Evolutionary conservation across 306 rosid species (phyloP).

Genomic region (Psophocarpus tetragonolobus): DNA sequence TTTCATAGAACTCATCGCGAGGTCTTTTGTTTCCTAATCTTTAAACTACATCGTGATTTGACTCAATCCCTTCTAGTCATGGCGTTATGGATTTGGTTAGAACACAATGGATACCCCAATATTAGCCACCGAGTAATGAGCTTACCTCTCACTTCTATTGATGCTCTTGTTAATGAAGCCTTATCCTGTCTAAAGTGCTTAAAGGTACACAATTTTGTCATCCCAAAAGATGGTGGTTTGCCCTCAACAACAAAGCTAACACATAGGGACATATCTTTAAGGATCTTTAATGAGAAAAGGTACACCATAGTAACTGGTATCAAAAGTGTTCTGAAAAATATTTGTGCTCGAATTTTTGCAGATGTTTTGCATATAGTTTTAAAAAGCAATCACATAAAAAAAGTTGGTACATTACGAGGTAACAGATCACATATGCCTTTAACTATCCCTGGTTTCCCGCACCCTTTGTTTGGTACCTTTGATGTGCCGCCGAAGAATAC

Average conservation of each 20-base stretch:
- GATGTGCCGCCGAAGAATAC: background rate
- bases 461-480: conserved; percentile 57
- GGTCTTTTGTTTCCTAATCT: conserved; percentile 42
- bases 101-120: conserved; percentile 39
- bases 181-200: conserved; percentile 38
- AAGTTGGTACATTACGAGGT: background rate
- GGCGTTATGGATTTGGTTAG: conserved; percentile 69
- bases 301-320: conserved; percentile 46
- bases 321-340: conserved; percentile 41
- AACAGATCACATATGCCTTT: conserved; percentile 24
- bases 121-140: conserved; percentile 18
- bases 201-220: background rate
- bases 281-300: conserved; percentile 36
- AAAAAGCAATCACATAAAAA: background rate
- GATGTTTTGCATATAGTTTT: conserved; percentile 46
- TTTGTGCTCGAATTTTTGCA: conserved; percentile 46
- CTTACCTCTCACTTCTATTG: conserved; percentile 9
- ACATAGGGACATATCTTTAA: conserved; percentile 41
- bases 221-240: conserved; percentile 21
- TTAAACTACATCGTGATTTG: conserved; percentile 14
- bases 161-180: conserved; percentile 44
- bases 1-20: conserved; percentile 50
- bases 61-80: conserved; percentile 53
- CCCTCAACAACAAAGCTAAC: conserved; percentile 37
- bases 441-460: conserved; percentile 56